Evolutionary conservation across 345 rosid genomes (phyloP).

Genomic region (Lepidium didymum): DNA sequence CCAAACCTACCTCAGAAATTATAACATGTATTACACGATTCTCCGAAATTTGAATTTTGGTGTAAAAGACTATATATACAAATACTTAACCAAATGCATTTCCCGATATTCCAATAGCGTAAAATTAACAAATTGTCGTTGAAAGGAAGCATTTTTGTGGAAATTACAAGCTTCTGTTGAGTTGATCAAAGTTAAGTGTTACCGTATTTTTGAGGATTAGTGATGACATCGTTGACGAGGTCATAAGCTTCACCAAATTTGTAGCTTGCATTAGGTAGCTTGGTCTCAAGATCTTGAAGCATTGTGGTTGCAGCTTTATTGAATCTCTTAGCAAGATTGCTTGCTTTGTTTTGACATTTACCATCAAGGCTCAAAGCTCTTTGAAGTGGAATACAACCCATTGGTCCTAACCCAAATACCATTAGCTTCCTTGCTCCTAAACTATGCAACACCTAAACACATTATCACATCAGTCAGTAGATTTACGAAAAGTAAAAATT

Average conservation of each 20-base stretch:
- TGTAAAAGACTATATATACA: no score
- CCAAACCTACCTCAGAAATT: no score
- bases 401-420: constrained; percentile 90
- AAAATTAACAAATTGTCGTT: no score
- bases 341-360: constrained; percentile 61
- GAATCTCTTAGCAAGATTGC: constrained; percentile 60
- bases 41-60: no score
- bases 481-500: not conserved
- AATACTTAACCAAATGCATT: no score
- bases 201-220: constrained; percentile 69
- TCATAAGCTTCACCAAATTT: constrained; percentile 86
- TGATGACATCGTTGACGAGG: constrained; percentile 62
- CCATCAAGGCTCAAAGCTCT: constrained; percentile 69
- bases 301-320: constrained; percentile 48
- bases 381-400: constrained; percentile 99
- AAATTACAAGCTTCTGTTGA: not conserved
- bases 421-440: constrained; percentile 71
- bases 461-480: not conserved
- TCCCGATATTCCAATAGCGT: no score
- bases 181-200: not conserved
- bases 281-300: constrained; percentile 31
- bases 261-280: constrained; percentile 49
- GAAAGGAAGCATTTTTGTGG: no score
- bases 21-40: no score
- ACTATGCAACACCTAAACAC: constrained; percentile 43